Percentiles rank a stretch among this genome's conserved stretches.
These are phyloP conservation scores for Eragrostis curvula DNA, from an alignment of 176 grass and related monocot species.

Conservation along the genomic window DNA sequence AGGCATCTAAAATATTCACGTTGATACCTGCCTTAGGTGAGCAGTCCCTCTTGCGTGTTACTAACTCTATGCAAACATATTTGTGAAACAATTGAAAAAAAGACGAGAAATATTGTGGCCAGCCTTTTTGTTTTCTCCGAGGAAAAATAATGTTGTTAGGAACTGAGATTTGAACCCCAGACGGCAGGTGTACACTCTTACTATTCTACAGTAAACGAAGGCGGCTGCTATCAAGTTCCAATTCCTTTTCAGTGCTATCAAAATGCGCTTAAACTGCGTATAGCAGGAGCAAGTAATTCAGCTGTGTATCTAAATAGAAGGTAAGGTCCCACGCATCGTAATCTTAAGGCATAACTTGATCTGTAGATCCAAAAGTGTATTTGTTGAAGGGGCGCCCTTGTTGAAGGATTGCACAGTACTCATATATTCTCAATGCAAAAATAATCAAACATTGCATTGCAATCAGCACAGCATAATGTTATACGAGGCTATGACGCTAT, in stretches of 20 bases:
- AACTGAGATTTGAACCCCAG: not conserved
- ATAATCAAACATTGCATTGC: slow-evolving; percentile 15
- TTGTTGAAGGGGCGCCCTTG: slow-evolving; percentile 22
- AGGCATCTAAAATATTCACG: not conserved
- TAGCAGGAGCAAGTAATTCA: slow-evolving; percentile 16
- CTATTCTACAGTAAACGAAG: not conserved
- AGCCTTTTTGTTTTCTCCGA: not conserved
- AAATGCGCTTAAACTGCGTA: not conserved
- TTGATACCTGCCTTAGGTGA: not conserved
- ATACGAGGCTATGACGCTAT: slow-evolving; percentile 15
- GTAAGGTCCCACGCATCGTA: not conserved
- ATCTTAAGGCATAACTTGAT: slow-evolving; percentile 4
- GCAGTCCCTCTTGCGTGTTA: not conserved
- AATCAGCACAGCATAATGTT: slow-evolving; percentile 18
- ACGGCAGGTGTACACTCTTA: not conserved
- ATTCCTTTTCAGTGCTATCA: not conserved
- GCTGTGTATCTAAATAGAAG: not conserved
- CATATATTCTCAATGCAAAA: slow-evolving; percentile 4
- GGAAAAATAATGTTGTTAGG: not conserved
- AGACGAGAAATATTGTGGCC: not conserved
- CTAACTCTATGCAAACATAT: not conserved
- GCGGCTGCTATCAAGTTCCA: not conserved
- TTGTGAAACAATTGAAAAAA: not conserved
- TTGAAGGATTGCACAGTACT: not conserved
- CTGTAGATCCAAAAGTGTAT: slow-evolving; percentile 7